Evolutionary conservation across 2,329 filamentous ascomycete genomes (phyloP), one percentile per base, ranked within the genome.

Genomic region (Pseudofabraea citricarpa): DNA sequence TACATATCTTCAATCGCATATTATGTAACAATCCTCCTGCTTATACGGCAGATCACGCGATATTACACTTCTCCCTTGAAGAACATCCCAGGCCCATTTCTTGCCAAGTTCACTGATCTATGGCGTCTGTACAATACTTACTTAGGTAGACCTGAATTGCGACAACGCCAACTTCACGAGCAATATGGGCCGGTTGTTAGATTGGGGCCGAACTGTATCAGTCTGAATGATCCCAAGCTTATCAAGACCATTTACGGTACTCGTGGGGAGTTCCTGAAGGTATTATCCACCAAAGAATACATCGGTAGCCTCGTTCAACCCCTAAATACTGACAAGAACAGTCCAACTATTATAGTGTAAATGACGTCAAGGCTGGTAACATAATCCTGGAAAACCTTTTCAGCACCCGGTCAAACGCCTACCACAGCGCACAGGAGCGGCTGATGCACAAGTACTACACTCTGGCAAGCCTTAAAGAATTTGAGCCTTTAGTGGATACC

Each of bases 401-500:
- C 45, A 44, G 49, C 23, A 52, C 44, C 5, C 46, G 45, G 18
- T 50, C 35, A 20, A 56, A 56, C 26, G 41, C 44, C 16, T 21
- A 21, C 3, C 56, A 58, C 39, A 21, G 36, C 5, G 36, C 43
- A 10, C 29, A 37, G n/a, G 16, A 45, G 6, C 42, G 42, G 15
- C 62, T 59, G 0, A 47, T 66, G 2, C 45, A 51, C 2, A 60
- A 57, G 22, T 48, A 59, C 6, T 66, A 62, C 27, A 47, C 31
- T 1, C 53, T 56, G 45, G 40, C 38, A 8, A 36, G 26, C 12
- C 7, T 56, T 8, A 31, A 50, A 1, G 19, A 39, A 0, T 32
- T 59, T 2, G 62, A 66, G 21, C 52, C 56, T 1, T 53, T 55
- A 8, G 56, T 64, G 12, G 47, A 64, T 40, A 50, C 56, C 7